Evolutionary conservation across 192 early-diverging fungal species (phyloP).

Genomic region (Kappamyces sp.): DNA sequence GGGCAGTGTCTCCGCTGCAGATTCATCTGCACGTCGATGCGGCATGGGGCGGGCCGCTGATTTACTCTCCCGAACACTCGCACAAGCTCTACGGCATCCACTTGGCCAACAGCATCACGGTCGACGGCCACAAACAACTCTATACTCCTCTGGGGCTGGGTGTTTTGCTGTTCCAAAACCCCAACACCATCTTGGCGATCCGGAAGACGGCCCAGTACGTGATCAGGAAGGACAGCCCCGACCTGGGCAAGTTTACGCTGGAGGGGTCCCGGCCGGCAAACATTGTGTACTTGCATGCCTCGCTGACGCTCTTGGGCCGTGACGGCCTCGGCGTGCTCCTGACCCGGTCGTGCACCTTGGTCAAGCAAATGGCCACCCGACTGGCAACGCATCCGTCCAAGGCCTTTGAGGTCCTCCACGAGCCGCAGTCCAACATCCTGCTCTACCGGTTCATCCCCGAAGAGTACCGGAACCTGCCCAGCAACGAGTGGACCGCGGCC

Average conservation of each 20-base stretch:
- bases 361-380: conserved; percentile 38
- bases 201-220: conserved; percentile 54
- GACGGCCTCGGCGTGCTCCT: conserved; percentile 52
- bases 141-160: conserved; percentile 57
- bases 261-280: conserved; percentile 51
- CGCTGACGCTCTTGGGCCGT: conserved; percentile 39
- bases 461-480: conserved; percentile 24
- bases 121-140: conserved; percentile 58
- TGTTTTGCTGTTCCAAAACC: conserved; percentile 38
- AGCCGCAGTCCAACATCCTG: conserved; percentile 44
- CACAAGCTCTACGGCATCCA: conserved; percentile 42
- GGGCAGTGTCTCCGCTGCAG: conserved; percentile 17
- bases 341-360: conserved; percentile 39
- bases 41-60: conserved; percentile 53
- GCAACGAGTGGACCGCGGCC: conserved; percentile 17
- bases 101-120: conserved; percentile 46
- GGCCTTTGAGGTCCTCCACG: conserved; percentile 40
- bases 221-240: conserved; percentile 41
- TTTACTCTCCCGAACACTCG: conserved; percentile 45
- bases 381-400: conserved; percentile 28
- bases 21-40: conserved; percentile 56
- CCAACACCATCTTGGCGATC: conserved; percentile 28
- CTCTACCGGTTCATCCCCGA: conserved; percentile 45
- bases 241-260: conserved; percentile 49
- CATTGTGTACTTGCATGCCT: conserved; percentile 46